A percentile compares a stretch with the other conserved stretches of the same genome.
Conservation (phyloP, 1,284 basidiomycete species). For the Heimioporus punctisporus region DNA sequence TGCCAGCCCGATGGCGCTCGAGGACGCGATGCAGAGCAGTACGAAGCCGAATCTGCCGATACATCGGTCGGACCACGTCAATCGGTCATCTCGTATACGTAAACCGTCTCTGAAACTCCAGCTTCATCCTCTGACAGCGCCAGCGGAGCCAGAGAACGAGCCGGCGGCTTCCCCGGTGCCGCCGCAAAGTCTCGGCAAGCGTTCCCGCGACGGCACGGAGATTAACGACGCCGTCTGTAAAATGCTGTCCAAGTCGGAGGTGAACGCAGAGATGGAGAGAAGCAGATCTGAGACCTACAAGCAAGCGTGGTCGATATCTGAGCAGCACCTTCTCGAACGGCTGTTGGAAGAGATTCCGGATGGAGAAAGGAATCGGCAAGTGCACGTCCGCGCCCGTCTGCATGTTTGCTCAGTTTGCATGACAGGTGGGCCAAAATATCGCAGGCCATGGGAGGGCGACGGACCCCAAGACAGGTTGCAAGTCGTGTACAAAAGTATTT, state of each 20-base stretch:
- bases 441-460: constrained; percentile 70
- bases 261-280: constrained; percentile 37
- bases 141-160: constrained; percentile 11
- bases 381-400: constrained; percentile 5
- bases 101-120: constrained; percentile 38
- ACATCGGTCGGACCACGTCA: constrained; percentile 3
- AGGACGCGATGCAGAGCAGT: constrained; percentile 1
- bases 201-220: constrained; percentile 23
- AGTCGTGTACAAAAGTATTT: constrained; percentile 86
- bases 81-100: constrained; percentile 24
- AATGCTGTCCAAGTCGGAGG: constrained; percentile 9
- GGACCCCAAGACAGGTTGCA: constrained; percentile 81
- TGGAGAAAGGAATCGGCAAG: constrained; percentile 73
- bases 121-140: constrained; percentile 13
- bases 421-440: constrained; percentile 79
- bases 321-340: constrained; percentile 74
- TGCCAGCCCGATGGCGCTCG: background rate
- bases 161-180: constrained; percentile 10
- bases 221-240: constrained; percentile 13
- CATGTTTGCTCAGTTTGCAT: constrained; percentile 4
- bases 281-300: constrained; percentile 73
- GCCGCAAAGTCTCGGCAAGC: constrained; percentile 27
- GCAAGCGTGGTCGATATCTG: constrained; percentile 71
- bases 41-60: constrained; percentile 3
- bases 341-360: constrained; percentile 74